A percentile compares a stretch with the other conserved stretches of the same genome.
phyloP scores from a whole-genome alignment of 2,329 filamentous ascomycete genomes.

The Sporothrix pallida region DNA sequence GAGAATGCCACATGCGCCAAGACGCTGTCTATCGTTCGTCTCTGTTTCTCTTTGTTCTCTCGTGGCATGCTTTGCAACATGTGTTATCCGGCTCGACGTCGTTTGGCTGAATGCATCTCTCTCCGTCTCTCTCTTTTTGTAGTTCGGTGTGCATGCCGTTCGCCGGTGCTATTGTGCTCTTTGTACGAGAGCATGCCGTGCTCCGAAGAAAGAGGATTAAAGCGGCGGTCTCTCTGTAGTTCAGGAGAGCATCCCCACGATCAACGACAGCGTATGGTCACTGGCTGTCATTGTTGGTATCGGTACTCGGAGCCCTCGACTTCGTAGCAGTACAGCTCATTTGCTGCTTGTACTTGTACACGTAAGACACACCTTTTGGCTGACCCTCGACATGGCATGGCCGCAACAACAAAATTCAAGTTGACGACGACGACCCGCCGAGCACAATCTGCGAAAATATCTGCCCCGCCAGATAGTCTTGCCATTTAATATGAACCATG shows the following conservation, averaged over 20 bases:
- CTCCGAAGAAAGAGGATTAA: background rate
- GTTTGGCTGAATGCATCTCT: background rate
- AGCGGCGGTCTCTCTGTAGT: background rate
- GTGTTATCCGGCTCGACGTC: background rate
- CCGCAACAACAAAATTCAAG: slow-evolving; percentile 11
- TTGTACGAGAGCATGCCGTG: background rate
- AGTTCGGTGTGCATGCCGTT: background rate
- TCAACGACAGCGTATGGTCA: background rate
- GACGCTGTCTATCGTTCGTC: slow-evolving; percentile 14
- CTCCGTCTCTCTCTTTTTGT: background rate
- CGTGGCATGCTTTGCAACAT: background rate
- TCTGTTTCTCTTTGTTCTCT: slow-evolving; percentile 17
- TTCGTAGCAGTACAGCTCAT: background rate
- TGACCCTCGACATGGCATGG: background rate
- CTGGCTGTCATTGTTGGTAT: background rate
- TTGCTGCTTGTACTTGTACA: background rate
- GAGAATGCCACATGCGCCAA: slow-evolving; percentile 15
- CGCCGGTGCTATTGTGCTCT: background rate
- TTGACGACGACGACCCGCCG: slow-evolving; percentile 22
- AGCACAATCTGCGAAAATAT: slow-evolving; percentile 26
- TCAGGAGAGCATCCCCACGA: slow-evolving; percentile 8
- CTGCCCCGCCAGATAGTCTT: background rate
- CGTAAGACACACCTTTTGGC: background rate
- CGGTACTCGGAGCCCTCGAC: background rate
- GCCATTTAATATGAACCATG: background rate